Evolutionary conservation across 176 grass and related monocot genomes (phyloP).

Genomic region (Aegilops bicornis): DNA sequence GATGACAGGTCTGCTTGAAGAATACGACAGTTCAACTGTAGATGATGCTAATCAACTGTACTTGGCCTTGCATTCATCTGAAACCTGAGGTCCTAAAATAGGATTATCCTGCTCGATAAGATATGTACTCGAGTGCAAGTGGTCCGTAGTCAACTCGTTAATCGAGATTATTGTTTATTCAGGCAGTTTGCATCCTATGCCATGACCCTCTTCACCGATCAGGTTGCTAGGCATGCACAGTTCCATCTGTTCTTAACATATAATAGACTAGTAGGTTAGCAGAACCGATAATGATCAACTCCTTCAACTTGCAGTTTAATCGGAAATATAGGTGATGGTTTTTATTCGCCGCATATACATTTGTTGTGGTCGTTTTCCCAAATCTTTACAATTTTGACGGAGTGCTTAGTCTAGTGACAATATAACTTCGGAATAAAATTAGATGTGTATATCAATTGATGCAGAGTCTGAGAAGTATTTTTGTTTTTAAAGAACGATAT

Average conservation of each 20-base stretch:
- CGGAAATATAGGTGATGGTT: too few relatives aligned
- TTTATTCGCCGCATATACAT: too few relatives aligned
- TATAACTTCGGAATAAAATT: too few relatives aligned
- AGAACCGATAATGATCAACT: too few relatives aligned
- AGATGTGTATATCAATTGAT: too few relatives aligned
- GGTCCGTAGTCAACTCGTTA: conserved; percentile 10
- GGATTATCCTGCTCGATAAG: conserved; percentile 31
- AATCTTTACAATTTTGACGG: too few relatives aligned
- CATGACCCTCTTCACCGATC: background rate
- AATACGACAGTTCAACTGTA: background rate
- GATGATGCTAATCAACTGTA: conserved; percentile 8
- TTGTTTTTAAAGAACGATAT: too few relatives aligned
- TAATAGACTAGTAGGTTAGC: too few relatives aligned
- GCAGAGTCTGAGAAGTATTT: too few relatives aligned
- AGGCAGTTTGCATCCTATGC: background rate
- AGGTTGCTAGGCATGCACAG: background rate
- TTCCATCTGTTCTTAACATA: background rate
- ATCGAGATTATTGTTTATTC: background rate
- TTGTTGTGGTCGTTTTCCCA: too few relatives aligned
- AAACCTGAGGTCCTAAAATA: conserved; percentile 17
- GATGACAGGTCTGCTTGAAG: background rate
- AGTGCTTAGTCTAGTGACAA: too few relatives aligned
- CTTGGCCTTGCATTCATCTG: background rate
- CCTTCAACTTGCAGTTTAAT: too few relatives aligned
- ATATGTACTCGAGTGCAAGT: background rate